Conservation (phyloP, 805 yeast species). For the Yarrowia keelungensis region DNA sequence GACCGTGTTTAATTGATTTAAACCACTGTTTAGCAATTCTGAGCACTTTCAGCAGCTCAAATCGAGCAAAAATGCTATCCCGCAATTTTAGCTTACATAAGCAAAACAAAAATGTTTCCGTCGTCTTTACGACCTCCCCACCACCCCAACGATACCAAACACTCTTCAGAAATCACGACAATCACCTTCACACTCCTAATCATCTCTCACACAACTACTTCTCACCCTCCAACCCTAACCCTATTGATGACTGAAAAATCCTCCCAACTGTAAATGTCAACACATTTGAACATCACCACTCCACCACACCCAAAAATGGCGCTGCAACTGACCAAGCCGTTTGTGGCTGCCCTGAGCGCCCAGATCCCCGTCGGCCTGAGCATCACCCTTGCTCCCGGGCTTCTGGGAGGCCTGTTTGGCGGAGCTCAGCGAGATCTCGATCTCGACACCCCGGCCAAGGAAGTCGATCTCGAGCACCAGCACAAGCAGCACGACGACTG, state of each 20-base stretch:
- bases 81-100: too few species aligned
- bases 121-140: not conserved
- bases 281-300: not conserved
- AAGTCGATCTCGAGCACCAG: constrained; percentile 18
- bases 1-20: too few species aligned
- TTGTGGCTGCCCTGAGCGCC: constrained; percentile 33
- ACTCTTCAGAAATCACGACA: not conserved
- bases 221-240: constrained; percentile 1
- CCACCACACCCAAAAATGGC: constrained; percentile 7
- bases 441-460: constrained; percentile 12
- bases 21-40: too few species aligned
- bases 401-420: constrained; percentile 24
- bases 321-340: constrained; percentile 33
- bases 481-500: constrained; percentile 23
- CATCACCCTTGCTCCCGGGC: constrained; percentile 27
- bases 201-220: not conserved
- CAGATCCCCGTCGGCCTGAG: constrained; percentile 28
- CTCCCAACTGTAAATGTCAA: constrained; percentile 11
- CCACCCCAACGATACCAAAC: not conserved
- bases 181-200: not conserved
- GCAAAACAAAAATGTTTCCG: too few species aligned
- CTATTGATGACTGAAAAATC: constrained; percentile 12
- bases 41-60: too few species aligned
- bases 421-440: constrained; percentile 15
- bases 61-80: too few species aligned